A percentile compares a stretch with the other conserved stretches of the same genome.
phyloP scores from a whole-genome alignment of 2,329 filamentous ascomycete genomes.

The Fusarium nelsonii region DNA sequence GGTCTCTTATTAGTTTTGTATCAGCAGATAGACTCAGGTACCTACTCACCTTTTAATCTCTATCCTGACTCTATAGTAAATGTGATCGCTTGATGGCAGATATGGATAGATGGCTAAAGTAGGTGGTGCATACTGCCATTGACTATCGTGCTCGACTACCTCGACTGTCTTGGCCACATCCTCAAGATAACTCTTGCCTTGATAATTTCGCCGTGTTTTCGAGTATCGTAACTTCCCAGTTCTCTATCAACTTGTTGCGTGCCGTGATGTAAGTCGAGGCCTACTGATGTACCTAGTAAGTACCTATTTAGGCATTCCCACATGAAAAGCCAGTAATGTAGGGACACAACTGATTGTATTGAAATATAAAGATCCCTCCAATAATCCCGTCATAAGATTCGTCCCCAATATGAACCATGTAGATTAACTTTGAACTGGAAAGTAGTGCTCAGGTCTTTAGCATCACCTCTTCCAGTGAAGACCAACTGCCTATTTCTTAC shows the following conservation, averaged over 20 bases:
- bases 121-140: background rate
- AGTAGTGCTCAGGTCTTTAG: background rate
- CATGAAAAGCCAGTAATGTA: background rate
- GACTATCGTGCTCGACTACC: no score
- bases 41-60: background rate
- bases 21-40: background rate
- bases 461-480: background rate
- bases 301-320: background rate
- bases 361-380: background rate
- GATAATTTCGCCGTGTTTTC: background rate
- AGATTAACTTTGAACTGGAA: no score
- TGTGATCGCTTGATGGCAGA: background rate
- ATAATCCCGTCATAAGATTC: rapidly evolving
- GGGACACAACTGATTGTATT: no score
- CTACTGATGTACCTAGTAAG: no score
- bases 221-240: background rate
- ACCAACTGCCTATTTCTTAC: background rate
- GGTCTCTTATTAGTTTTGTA: no score
- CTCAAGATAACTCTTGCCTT: background rate
- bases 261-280: background rate
- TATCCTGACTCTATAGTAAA: background rate
- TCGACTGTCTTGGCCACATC: no score
- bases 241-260: background rate
- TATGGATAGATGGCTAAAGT: background rate
- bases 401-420: background rate